Evolutionary conservation across 441 rosid species (phyloP).

Genomic region (Gossypium schwendimanii): DNA sequence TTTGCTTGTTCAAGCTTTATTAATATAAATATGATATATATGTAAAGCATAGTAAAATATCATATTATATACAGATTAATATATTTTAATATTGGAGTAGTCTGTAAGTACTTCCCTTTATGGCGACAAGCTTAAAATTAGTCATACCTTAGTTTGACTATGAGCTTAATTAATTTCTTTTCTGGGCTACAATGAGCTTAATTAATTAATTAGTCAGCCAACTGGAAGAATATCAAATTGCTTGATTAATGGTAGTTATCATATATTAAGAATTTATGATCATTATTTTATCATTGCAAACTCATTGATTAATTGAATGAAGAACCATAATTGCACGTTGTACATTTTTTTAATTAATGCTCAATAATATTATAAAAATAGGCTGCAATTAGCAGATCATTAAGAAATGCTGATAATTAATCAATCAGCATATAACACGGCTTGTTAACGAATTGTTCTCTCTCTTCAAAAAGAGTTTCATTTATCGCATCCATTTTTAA

Average conservation of each 20-base stretch:
- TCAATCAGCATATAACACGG: neutral
- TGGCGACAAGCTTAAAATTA: neutral
- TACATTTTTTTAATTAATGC: neutral
- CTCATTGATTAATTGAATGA: conserved; percentile 6
- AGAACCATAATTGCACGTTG: neutral
- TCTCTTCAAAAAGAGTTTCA: neutral
- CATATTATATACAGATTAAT: no score
- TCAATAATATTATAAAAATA: neutral
- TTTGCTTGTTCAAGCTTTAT: neutral
- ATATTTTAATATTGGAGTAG: no score
- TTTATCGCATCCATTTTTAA: no score
- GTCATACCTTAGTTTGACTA: neutral
- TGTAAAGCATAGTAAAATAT: no score
- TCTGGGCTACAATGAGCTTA: neutral
- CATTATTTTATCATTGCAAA: neutral
- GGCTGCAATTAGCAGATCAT: neutral
- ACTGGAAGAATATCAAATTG: neutral
- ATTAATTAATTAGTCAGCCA: neutral
- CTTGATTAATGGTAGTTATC: neutral
- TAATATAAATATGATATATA: no score
- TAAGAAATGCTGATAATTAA: neutral
- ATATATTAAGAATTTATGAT: neutral
- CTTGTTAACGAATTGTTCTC: conserved; percentile 10
- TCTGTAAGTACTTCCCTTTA: neutral
- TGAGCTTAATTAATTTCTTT: neutral